Base-by-base conservation (phyloP, 306 rosid species). In the Vachellia collinsii region DNA sequence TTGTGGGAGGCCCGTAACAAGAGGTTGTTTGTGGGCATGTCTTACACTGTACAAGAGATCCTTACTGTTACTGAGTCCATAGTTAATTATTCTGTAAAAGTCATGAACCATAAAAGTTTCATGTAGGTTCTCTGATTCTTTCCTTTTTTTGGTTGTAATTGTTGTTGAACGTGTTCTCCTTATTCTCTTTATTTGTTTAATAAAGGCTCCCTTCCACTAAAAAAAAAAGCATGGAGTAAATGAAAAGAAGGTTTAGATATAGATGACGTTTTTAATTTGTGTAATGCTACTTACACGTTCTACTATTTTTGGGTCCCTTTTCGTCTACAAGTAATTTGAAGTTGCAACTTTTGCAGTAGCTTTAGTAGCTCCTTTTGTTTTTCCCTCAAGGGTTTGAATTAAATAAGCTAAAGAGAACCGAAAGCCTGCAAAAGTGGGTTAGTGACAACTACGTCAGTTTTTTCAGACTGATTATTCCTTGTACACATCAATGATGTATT, bases 401-500 rank as follows among this genome's bases (percentile, higher is more conserved):
- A 70, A 20, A 39, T 38, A 14, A 72, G 76, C 36, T 66, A 37
- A 76, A 80, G 61, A 54, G 65, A 79, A 51, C 65, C 36, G 76
- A 70, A 84, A 72, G 54, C 76, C 77, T 74, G 53, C 36, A 46
- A 67, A 76, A 74, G 79, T 11, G 9, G 39, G 54, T 75, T 72
- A 79, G 73, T 50, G 81, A 79, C 84, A 80, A 63, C 83, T 74
- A 64, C 11, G 13, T 59, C 23, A 51, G 37, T 47, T 80, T 38
- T 47, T 80, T 38, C 44, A 72, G 74, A 20, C 41, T 16, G 70
- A n/a, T 69, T 50, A 46, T 73, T 75, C 37, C 65, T 59, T 36
- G 12, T 81, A 38, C 47, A 64, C 53, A 36, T 3, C 43, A 29
- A 19, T 51, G 41, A 41, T 34, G 42, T 53, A 53, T 39, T 46